A percentile compares a stretch with the other conserved stretches of the same genome.
Conservation (phyloP, 306 rosid species). For the Clitoria ternatea region DNA sequence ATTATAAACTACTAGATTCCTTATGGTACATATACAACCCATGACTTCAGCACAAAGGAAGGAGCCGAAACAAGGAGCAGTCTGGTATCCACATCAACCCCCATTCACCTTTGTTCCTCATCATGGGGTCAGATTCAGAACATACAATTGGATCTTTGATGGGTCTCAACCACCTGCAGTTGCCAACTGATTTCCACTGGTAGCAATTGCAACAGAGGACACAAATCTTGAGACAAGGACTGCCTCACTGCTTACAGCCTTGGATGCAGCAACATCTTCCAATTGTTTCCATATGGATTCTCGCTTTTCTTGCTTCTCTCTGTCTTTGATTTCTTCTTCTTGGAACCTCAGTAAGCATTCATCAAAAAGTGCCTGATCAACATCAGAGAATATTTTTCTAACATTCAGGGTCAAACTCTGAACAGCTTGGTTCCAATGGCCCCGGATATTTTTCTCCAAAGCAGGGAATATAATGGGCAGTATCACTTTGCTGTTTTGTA, state of each 20-base stretch:
- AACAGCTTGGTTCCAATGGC: conserved; percentile 72
- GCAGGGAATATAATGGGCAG: conserved; percentile 59
- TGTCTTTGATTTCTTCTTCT: conserved; percentile 50
- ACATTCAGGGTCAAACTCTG: conserved; percentile 64
- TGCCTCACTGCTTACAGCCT: conserved; percentile 44
- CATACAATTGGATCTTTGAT: neutral
- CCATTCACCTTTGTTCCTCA: neutral
- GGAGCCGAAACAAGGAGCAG: conserved; percentile 21
- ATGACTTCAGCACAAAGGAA: conserved; percentile 26
- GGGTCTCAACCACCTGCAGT: conserved; percentile 29
- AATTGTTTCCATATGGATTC: conserved; percentile 55
- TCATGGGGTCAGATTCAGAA: conserved; percentile 14
- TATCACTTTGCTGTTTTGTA: conserved; percentile 48
- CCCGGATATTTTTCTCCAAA: conserved; percentile 47
- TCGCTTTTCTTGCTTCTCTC: conserved; percentile 47
- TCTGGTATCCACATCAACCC: conserved; percentile 25
- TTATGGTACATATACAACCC: conserved; percentile 41
- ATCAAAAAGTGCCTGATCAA: conserved; percentile 49
- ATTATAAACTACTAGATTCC: conserved; percentile 31
- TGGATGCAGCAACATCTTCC: conserved; percentile 52
- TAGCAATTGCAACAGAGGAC: conserved; percentile 38
- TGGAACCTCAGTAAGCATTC: conserved; percentile 45
- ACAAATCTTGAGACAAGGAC: conserved; percentile 42
- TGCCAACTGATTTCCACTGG: conserved; percentile 30
- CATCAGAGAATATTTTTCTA: conserved; percentile 53